Conservation (phyloP, 176 grass and related monocot genomes). For the Alloteropsis semialata region DNA sequence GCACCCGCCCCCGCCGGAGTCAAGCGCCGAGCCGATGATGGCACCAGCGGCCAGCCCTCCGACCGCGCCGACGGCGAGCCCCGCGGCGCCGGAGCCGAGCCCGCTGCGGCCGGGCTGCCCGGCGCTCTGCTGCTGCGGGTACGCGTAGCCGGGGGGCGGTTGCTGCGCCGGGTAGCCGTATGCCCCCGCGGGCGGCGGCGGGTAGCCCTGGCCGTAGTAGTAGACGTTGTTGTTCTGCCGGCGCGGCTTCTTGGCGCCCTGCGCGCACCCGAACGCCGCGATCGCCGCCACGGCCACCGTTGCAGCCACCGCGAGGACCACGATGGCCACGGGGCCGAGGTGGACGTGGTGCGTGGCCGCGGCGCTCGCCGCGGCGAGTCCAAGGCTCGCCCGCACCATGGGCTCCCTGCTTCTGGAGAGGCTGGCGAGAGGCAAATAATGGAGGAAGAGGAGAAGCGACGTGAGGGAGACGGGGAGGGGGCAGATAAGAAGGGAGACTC, state of each 20-base stretch:
- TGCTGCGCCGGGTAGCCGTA: slow-evolving; percentile 45
- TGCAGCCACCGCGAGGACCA: neutral
- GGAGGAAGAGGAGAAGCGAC: neutral
- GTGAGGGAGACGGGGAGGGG: neutral
- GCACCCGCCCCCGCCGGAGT: neutral
- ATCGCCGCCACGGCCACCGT: slow-evolving; percentile 28
- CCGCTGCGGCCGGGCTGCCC: slow-evolving; percentile 6
- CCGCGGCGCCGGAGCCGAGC: slow-evolving; percentile 24
- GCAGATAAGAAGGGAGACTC: neutral
- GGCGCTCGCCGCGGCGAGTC: neutral
- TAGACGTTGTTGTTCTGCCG: slow-evolving; percentile 32
- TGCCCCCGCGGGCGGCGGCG: slow-evolving; percentile 23
- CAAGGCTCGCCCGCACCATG: slow-evolving; percentile 23
- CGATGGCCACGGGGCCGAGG: neutral
- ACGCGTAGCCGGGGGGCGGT: slow-evolving; percentile 13
- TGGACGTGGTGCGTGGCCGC: neutral
- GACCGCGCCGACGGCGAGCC: slow-evolving; percentile 12
- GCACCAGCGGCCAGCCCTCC: slow-evolving; percentile 4
- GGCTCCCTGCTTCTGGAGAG: too few relatives aligned
- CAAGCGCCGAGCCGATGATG: neutral
- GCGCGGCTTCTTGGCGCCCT: slow-evolving; percentile 28
- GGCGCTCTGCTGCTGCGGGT: slow-evolving; percentile 17
- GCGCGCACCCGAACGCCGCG: slow-evolving; percentile 48
- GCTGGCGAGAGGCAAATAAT: neutral
- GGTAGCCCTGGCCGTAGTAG: slow-evolving; percentile 40